phyloP scores from a whole-genome alignment of 2,329 filamentous ascomycete genomes.

The Canariomyces notabilis region DNA sequence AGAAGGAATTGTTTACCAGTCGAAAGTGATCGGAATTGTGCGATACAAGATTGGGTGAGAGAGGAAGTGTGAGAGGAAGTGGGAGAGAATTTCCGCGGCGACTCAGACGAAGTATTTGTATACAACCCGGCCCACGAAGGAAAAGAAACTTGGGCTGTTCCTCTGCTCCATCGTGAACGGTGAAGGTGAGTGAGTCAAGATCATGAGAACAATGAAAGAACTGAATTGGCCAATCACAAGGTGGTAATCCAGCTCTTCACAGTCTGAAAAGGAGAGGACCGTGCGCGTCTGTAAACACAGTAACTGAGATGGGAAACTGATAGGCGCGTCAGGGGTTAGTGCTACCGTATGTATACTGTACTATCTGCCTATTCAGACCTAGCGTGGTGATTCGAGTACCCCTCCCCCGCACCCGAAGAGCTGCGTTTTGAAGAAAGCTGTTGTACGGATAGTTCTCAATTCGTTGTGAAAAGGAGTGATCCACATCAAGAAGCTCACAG shows the following conservation, averaged over 20 bases:
- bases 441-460: no score
- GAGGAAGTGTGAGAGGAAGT: neutral
- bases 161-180: conserved; percentile 5
- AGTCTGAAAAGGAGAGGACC: no score
- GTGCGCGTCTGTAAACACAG: no score
- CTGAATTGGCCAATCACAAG: conserved; percentile 14
- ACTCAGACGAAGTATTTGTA: neutral
- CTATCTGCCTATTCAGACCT: neutral
- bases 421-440: conserved; percentile 4
- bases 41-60: no score
- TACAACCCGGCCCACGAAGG: conserved; percentile 9
- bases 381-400: conserved; percentile 1
- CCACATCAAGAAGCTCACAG: neutral
- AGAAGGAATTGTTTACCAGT: no score
- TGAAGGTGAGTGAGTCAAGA: conserved; percentile 18
- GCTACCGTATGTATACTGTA: no score
- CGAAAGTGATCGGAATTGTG: no score
- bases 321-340: no score
- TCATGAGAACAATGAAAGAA: conserved; percentile 9
- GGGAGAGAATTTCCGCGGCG: neutral
- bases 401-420: conserved; percentile 14
- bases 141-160: conserved; percentile 1
- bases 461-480: no score
- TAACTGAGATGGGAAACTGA: no score
- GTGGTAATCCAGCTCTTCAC: no score